Conservation (phyloP, 2,329 filamentous ascomycete genomes). For the Alternaria atra region DNA sequence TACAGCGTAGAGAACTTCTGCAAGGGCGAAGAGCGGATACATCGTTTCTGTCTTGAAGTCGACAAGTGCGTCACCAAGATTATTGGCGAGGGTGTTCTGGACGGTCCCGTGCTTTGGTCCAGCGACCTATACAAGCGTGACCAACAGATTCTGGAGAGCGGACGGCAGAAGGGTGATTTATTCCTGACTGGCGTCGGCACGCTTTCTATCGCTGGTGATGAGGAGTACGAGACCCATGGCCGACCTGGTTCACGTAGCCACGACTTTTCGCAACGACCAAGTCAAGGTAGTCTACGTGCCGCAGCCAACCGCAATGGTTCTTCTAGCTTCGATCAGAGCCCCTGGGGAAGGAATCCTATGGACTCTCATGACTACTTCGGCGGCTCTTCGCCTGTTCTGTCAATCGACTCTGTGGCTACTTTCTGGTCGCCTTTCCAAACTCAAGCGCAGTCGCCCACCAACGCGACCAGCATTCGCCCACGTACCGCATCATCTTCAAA, state of each 20-base stretch:
- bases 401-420: slow-evolving; percentile 78
- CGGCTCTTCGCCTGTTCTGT: slow-evolving; percentile 71
- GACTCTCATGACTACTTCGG: slow-evolving; percentile 78
- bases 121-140: slow-evolving; percentile 88
- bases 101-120: slow-evolving; percentile 90
- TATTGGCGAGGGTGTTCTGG: slow-evolving; percentile 82
- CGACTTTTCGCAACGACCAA: slow-evolving; percentile 60
- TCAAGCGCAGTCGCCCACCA: slow-evolving; percentile 69
- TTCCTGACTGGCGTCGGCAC: slow-evolving; percentile 58
- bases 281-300: slow-evolving; percentile 66
- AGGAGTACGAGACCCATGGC: slow-evolving; percentile 54
- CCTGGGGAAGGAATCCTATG: slow-evolving; percentile 70
- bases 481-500: slow-evolving; percentile 73
- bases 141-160: slow-evolving; percentile 66
- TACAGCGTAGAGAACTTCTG: slow-evolving; percentile 92
- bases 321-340: slow-evolving; percentile 74
- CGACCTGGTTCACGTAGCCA: slow-evolving; percentile 52
- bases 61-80: slow-evolving; percentile 86
- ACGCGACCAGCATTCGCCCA: slow-evolving; percentile 68
- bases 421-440: slow-evolving; percentile 91
- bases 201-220: slow-evolving; percentile 59
- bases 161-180: slow-evolving; percentile 59
- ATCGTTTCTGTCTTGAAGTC: slow-evolving; percentile 90
- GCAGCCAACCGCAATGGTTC: slow-evolving; percentile 71
- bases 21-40: slow-evolving; percentile 91